Conservation (phyloP, 2,329 filamentous ascomycete species). For the Aspergillus clavatus region DNA sequence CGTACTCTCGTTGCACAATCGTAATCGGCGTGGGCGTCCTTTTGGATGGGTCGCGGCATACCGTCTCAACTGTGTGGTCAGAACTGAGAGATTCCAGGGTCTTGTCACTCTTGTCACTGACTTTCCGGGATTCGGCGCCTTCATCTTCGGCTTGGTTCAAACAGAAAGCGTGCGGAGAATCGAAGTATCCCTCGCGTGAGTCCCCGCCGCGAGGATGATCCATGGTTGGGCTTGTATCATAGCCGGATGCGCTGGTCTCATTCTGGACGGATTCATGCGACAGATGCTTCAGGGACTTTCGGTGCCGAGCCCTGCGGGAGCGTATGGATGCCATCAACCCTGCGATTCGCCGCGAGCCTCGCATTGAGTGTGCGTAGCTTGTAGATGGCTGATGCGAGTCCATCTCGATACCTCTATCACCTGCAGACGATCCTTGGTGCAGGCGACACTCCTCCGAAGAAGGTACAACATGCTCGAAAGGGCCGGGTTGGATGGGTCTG, state of each 20-base stretch:
- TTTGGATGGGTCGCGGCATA: slow-evolving; percentile 32
- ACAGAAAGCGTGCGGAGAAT: neutral
- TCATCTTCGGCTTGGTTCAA: slow-evolving; percentile 3
- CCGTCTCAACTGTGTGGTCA: slow-evolving; percentile 28
- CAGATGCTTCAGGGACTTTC: slow-evolving; percentile 1
- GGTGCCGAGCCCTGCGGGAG: slow-evolving; percentile 10
- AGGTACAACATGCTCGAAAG: neutral
- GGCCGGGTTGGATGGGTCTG: neutral
- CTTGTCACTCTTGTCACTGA: slow-evolving; percentile 33
- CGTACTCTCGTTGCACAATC: slow-evolving; percentile 11
- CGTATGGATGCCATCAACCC: slow-evolving; percentile 17
- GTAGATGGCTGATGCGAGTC: neutral
- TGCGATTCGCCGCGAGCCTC: slow-evolving; percentile 11
- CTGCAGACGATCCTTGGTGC: neutral
- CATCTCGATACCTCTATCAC: neutral
- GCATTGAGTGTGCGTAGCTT: slow-evolving; percentile 5
- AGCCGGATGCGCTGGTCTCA: neutral
- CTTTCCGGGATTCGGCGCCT: slow-evolving; percentile 21
- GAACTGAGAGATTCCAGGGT: slow-evolving; percentile 30
- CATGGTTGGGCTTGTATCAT: too few relatives aligned
- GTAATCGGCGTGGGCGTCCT: slow-evolving; percentile 20
- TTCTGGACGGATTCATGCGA: neutral
- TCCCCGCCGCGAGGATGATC: neutral
- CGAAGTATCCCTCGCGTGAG: neutral
- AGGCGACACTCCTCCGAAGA: too few relatives aligned